phyloP scores from a whole-genome alignment of 1,284 basidiomycete species.

The Rhodofomes roseus region DNA sequence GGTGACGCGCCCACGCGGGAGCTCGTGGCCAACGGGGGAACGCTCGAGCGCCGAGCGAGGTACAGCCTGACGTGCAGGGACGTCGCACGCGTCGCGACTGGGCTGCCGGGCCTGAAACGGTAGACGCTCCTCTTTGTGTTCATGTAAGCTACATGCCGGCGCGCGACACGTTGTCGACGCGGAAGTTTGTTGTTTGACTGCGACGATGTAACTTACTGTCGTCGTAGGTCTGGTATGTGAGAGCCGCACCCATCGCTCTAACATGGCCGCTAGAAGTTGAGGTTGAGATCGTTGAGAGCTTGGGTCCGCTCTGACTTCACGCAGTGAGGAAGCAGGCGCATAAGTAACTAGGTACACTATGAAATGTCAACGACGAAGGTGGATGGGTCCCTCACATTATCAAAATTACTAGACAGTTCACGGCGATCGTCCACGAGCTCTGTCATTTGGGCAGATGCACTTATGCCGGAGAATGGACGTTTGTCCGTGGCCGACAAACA shows the following conservation, averaged over 20 bases:
- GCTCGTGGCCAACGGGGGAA: constrained; percentile 41
- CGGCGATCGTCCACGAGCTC: background rate
- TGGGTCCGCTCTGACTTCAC: too few species aligned
- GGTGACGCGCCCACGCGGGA: constrained; percentile 35
- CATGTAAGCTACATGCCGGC: too few species aligned
- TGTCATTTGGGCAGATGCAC: background rate
- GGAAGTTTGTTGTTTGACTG: too few species aligned
- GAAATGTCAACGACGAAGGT: too few species aligned
- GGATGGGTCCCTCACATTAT: too few species aligned
- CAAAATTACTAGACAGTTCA: background rate
- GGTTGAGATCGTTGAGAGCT: background rate
- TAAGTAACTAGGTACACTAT: too few species aligned
- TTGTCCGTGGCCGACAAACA: too few species aligned
- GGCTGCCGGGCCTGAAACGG: constrained; percentile 17
- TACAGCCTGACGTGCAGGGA: constrained; percentile 88
- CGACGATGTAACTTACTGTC: background rate
- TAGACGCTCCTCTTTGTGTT: background rate
- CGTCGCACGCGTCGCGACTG: constrained; percentile 55
- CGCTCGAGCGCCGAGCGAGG: constrained; percentile 56
- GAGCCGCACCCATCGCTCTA: background rate
- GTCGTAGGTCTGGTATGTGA: background rate
- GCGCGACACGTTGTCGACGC: too few species aligned
- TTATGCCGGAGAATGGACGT: too few species aligned
- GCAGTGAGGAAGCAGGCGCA: too few species aligned
- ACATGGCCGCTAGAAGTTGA: background rate